Base-by-base conservation (phyloP, 2,329 filamentous ascomycete genomes). In the Trematosphaeria pertusa region DNA sequence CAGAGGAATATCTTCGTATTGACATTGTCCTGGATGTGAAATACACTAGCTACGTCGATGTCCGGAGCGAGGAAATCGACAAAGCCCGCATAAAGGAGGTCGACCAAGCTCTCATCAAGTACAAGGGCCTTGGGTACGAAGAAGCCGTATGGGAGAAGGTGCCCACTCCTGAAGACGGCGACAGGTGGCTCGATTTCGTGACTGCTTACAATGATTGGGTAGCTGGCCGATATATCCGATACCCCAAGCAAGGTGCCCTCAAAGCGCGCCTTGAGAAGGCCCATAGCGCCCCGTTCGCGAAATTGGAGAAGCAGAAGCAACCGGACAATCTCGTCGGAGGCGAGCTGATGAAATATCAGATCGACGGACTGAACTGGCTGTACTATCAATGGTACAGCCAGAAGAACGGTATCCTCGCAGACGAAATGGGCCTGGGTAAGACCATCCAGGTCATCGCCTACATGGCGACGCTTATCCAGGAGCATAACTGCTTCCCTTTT, bases 351-450 rank as follows among this genome's bases (percentile, higher is more conserved):
- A 83, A 85, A 24, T 97, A 99, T 63, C 94, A 99, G 68, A 75
- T 95, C 34, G 89, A 97, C 48, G 94, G 94, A 15, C 78, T 97
- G 40, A 97, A 97, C 62, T 99, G 94, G 92, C 82, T 99, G 2
- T 87, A 96, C 48, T 92, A 89, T 69, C 94, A 94, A 65, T 97
- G 90, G 78, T 88, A 91, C 61, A 79, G 83, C 39, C 81, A 86
- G 58, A 86, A 89, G 64, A 97, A 94, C 62, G 88, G 91, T 20
- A 93, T 97, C 48, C 81, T 97, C 5, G 94, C 94, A 0, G 94
- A 99, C 65, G 94, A 99, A 67, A 99, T 99, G 94, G 94, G 94
- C 31, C 82, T 99, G 2, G 94, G 94, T 22, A 99, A 99, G 76
- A 99, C 94, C 0, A 90, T 99, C 22, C 94, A 99, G 68, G 86